phyloP scores from a whole-genome alignment of 345 rosid species.

The Eucalyptus urophylla region DNA sequence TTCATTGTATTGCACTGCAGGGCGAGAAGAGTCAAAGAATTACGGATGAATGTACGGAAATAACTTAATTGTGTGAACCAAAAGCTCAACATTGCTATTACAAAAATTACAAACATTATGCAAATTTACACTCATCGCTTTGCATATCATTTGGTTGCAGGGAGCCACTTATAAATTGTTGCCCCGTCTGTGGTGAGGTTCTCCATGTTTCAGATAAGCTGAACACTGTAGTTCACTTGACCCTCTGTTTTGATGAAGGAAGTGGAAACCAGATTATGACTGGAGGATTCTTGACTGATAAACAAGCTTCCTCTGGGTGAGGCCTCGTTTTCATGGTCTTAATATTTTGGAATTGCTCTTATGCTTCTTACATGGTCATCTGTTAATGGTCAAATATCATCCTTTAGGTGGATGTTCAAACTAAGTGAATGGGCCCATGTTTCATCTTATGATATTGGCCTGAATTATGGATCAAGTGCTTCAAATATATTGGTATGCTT shows the following conservation, averaged over 20 bases:
- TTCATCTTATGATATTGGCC: conserved; percentile 80
- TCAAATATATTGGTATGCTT: conserved; percentile 79
- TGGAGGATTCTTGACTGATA: conserved; percentile 94
- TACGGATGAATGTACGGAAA: not conserved
- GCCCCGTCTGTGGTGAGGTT: conserved; percentile 85
- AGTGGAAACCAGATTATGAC: conserved; percentile 91
- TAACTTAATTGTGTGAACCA: not conserved
- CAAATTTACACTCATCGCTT: not conserved
- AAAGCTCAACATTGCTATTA: not conserved
- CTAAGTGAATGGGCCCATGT: conserved; percentile 94
- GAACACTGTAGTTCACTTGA: conserved; percentile 77
- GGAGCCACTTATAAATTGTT: conserved; percentile 66
- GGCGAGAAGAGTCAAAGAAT: not conserved
- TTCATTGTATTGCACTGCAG: not conserved
- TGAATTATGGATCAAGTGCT: conserved; percentile 81
- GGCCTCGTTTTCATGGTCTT: not conserved
- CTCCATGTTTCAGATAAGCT: conserved; percentile 65
- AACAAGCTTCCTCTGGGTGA: conserved; percentile 90
- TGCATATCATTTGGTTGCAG: conserved; percentile 18
- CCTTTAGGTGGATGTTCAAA: conserved; percentile 79
- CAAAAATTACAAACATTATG: not conserved
- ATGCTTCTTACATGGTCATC: not conserved
- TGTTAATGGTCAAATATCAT: not conserved
- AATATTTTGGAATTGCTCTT: not conserved
- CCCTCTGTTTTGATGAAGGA: conserved; percentile 93